phyloP scores from a whole-genome alignment of 2,329 filamentous ascomycete species.

The Colletotrichum sp. region DNA sequence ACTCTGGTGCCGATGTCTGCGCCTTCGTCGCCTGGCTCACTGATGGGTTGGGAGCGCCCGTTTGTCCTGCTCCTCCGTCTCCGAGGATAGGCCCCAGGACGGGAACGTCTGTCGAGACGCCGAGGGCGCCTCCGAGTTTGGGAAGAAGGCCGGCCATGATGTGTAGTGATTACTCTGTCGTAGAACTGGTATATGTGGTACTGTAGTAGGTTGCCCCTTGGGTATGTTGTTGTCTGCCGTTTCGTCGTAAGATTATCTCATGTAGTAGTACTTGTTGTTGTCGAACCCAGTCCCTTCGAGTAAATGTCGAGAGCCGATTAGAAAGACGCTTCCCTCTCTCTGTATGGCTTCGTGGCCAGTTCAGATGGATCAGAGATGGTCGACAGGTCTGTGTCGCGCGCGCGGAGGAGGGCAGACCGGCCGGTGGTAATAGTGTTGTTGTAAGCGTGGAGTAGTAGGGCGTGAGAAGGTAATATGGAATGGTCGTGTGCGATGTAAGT shows the following conservation, averaged over 20 bases:
- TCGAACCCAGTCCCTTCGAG: not conserved
- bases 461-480: not conserved
- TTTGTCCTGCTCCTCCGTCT: not conserved
- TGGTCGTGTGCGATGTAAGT: slow-evolving; percentile 9
- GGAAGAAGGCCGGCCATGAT: slow-evolving; percentile 13
- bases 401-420: not conserved
- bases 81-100: not conserved
- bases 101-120: not conserved
- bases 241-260: not conserved
- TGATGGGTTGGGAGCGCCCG: not conserved
- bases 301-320: not conserved
- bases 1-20: not conserved
- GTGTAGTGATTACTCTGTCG: not conserved
- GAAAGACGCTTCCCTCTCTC: not conserved
- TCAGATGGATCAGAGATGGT: not conserved
- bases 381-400: not conserved
- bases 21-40: not conserved
- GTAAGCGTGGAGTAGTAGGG: not conserved
- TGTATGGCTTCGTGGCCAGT: not conserved
- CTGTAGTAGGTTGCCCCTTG: not conserved
- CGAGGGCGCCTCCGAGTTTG: not conserved
- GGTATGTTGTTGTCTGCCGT: not conserved
- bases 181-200: not conserved
- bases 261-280: not conserved
- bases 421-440: not conserved